Evolutionary conservation across 345 rosid genomes (phyloP), one percentile per base, ranked within the genome.

Genomic region (Gossypium arboreum): DNA sequence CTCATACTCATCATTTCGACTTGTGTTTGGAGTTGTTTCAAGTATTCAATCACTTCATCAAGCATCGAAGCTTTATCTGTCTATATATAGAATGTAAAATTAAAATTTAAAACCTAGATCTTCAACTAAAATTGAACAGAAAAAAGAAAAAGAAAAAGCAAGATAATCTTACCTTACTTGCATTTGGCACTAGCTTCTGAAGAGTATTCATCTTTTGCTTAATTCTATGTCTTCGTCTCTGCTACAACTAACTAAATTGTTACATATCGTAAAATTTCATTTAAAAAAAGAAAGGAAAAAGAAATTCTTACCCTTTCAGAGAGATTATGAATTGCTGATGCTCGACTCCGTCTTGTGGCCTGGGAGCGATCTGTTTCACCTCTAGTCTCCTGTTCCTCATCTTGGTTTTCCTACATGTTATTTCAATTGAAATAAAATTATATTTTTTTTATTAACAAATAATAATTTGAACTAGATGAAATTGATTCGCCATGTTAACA

Each of bases 51-150:
- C 80, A 92, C 98, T 83, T 94, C 98, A 79, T 92, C 98, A 29
- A 94, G 87, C 90, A 92, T 93, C 4, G 98, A 94, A 16, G 97
- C 98, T 69, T 94, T 94, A 76, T 94, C 98, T 62, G 97, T 91
- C 97, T 94, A 82, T 25, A 57, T 41, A 34, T 34, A 34, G 41
- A 34, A 34, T 34, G 41, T 34, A 4, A 34, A 34, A 34, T 64
- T 16, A 77, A 3, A 68, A 69, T 7, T 77, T 77, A 45, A 20
- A 47, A 47, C 56, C 56, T 3, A 47, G 24, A 47, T 44, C 51
- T 66, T 48, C 39, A 39, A 43, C 17, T 18, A 10, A 65, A 63
- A 4, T 45, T 45, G 2, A 67, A 43, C 7, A n/a, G 16, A 12
- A 18, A 66, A 45, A 45, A 18, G 20, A 34, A 45, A 20, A n/a